phyloP scores from a whole-genome alignment of 108 stramenopile species.

The Nitzschia palea region DNA sequence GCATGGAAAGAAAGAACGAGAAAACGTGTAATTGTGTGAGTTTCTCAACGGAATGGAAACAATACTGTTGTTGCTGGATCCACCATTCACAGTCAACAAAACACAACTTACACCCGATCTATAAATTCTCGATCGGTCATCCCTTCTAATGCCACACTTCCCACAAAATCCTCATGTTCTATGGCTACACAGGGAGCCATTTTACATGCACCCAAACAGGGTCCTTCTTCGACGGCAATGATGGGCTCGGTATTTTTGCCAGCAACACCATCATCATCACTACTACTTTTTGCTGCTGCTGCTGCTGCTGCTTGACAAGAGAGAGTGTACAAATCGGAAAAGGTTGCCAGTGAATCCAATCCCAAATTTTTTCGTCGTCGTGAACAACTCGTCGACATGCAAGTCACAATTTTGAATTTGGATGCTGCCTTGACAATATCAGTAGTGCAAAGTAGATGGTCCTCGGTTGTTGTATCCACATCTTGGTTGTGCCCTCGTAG shows the following conservation, averaged over 20 bases:
- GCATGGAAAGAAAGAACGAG: too few relatives aligned
- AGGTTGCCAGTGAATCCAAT: conserved; percentile 61
- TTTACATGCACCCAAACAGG: conserved; percentile 78
- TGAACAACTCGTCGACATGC: conserved; percentile 67
- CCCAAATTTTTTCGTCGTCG: conserved; percentile 49
- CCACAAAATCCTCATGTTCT: conserved; percentile 78
- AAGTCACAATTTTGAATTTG: conserved; percentile 73
- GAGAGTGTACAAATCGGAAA: conserved; percentile 57
- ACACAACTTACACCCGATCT: conserved; percentile 42
- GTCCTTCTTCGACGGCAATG: conserved; percentile 68
- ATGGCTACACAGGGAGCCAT: conserved; percentile 76
- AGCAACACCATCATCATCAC: conserved; percentile 46
- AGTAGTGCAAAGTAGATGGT: too few relatives aligned
- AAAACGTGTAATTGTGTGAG: too few relatives aligned
- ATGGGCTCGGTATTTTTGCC: background rate
- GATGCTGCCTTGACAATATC: conserved; percentile 27
- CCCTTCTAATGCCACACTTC: conserved; percentile 72
- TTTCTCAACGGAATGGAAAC: too few relatives aligned
- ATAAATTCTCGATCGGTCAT: conserved; percentile 67
- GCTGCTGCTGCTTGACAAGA: conserved; percentile 26
- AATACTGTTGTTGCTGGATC: too few relatives aligned
- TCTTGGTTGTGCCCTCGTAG: too few relatives aligned
- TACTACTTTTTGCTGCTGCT: conserved; percentile 63
- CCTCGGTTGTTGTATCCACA: too few relatives aligned
- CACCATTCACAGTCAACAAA: background rate